phyloP scores from a whole-genome alignment of 208 protist species.

The Trypanosoma cruzi region DNA sequence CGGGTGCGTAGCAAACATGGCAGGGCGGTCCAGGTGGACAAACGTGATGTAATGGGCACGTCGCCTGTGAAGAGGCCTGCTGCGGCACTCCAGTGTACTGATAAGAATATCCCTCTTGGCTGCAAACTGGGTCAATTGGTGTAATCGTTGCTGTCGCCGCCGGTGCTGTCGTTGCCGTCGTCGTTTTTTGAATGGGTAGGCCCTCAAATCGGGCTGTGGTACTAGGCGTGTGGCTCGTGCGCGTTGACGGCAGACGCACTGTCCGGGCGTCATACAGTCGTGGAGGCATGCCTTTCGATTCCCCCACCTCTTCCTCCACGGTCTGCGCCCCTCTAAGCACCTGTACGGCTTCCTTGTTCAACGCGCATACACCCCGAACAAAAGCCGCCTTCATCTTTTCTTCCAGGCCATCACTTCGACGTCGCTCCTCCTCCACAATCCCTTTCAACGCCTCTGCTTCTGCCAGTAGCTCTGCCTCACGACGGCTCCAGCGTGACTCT shows the following conservation, averaged over 20 bases:
- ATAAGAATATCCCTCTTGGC: neutral
- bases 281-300: slow-evolving; percentile 24
- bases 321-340: slow-evolving; percentile 48
- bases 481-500: slow-evolving; percentile 29
- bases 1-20: slow-evolving; percentile 74
- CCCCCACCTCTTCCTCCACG: slow-evolving; percentile 46
- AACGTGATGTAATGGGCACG: slow-evolving; percentile 50
- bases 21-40: slow-evolving; percentile 45
- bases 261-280: slow-evolving; percentile 7
- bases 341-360: slow-evolving; percentile 92
- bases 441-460: slow-evolving; percentile 40
- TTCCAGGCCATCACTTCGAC: slow-evolving; percentile 46
- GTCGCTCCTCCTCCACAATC: slow-evolving; percentile 35
- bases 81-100: neutral
- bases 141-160: neutral
- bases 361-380: slow-evolving; percentile 83
- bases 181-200: neutral
- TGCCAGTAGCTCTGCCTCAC: slow-evolving; percentile 48
- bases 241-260: slow-evolving; percentile 3
- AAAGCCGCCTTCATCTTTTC: slow-evolving; percentile 81
- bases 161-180: slow-evolving; percentile 2
- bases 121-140: neutral
- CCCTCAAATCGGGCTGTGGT: slow-evolving; percentile 13
- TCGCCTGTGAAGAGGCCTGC: neutral
- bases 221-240: slow-evolving; percentile 10